Evolutionary conservation across 2,329 filamentous ascomycete genomes (phyloP), one percentile per base, ranked within the genome.

Genomic region (Pochonia chlamydosporia): DNA sequence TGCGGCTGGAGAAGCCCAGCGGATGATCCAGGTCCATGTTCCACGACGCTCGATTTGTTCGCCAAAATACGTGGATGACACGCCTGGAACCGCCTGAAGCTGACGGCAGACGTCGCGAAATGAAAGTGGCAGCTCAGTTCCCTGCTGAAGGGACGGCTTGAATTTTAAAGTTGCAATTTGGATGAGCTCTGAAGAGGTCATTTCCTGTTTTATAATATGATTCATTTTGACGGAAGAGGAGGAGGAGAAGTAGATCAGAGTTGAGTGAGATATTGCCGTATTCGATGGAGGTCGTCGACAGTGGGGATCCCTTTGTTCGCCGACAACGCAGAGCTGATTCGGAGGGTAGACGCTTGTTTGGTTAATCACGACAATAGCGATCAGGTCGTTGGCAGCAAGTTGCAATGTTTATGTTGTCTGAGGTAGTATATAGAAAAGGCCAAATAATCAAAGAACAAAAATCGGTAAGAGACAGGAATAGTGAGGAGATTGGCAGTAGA

Each of bases 61-160:
- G 49, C 68, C 68, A 35, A 63, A 54, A 51, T 69, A 63, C 26
- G 68, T 50, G 45, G 57, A 56, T 44, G 52, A 44, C 43, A 65
- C 57, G 54, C 65, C 65, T 26, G 64, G 58, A 40, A 61, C 53
- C 36, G 62, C 56, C 43, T 61, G 59, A 18, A 66, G 57, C 37
- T 54, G 49, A 44, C 57, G 50, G 52, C 52, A 58, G 54, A 59
- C 52, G 37, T 55, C 53, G 46, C 55, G 51, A 44, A 50, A 50
- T 2, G 49, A 50, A 1, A 47, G 42, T 1, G 49, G 49, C 24
- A 46, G 50, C 14, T 56, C 50, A n/a, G 58, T 50, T 41, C 54
- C 50, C 36, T 54, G 49, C 31, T 59, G 54, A 42, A 59, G 55
- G 33, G 52, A 43, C 18, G 57, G 54, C 44, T 61, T 62, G 55